These are phyloP conservation scores for Fusarium circinatum DNA, from an alignment of 2,329 filamentous ascomycete genomes.

Conservation along the genomic window DNA sequence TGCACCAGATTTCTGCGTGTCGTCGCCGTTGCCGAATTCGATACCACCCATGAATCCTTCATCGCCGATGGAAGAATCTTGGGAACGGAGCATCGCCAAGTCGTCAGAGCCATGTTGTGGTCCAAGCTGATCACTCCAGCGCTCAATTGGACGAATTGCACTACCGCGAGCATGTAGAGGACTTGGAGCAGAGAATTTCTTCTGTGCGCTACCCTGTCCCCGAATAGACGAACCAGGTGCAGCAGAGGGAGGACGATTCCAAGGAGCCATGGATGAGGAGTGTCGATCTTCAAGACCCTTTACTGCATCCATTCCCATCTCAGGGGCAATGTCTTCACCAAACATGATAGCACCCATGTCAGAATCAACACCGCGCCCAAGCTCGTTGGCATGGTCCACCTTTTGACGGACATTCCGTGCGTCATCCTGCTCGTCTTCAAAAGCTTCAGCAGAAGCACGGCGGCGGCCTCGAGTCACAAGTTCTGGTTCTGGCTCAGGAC, in stretches of 20 bases:
- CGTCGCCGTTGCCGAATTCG: conserved; percentile 33
- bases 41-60: conserved; percentile 30
- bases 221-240: conserved; percentile 60
- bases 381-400: conserved; percentile 44
- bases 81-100: conserved; percentile 42
- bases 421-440: conserved; percentile 51
- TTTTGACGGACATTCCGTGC: conserved; percentile 53
- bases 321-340: conserved; percentile 61
- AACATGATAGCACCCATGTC: conserved; percentile 46
- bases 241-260: conserved; percentile 60
- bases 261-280: conserved; percentile 62
- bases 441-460: conserved; percentile 57
- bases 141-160: conserved; percentile 54
- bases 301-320: conserved; percentile 75
- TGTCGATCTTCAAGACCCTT: conserved; percentile 74
- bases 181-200: conserved; percentile 48
- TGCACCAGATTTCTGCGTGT: conserved; percentile 48
- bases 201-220: conserved; percentile 52
- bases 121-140: conserved; percentile 57
- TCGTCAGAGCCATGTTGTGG: conserved; percentile 49
- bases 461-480: conserved; percentile 46
- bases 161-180: conserved; percentile 53
- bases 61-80: conserved; percentile 48
- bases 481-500: conserved; percentile 32
- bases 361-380: conserved; percentile 42